Conservation (phyloP, 768 basidiomycete species). For the Russula compacta region DNA sequence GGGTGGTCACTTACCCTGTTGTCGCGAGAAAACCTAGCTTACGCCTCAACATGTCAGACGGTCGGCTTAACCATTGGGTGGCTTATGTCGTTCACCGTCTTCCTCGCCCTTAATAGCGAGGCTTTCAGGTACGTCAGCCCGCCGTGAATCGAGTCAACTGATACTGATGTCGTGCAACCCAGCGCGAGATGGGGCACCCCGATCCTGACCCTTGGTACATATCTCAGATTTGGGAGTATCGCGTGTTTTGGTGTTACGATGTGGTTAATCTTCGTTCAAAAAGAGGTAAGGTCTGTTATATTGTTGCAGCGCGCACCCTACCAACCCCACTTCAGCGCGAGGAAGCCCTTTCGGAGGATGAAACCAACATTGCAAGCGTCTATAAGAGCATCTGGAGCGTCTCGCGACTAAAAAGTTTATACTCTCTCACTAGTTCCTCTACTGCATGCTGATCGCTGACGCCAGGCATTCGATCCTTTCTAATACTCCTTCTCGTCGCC, state of each 20-base stretch:
- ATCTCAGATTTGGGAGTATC: slow-evolving; percentile 79
- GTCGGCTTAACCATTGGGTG: slow-evolving; percentile 94
- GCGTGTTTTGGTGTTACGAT: slow-evolving; percentile 77
- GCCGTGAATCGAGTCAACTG: neutral
- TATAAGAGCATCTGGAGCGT: slow-evolving; percentile 95
- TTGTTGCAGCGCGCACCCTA: neutral
- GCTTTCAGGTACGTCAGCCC: slow-evolving; percentile 58
- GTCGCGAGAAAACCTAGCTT: slow-evolving; percentile 88
- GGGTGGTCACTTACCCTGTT: slow-evolving; percentile 78
- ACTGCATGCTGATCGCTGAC: neutral
- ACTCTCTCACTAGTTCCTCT: neutral
- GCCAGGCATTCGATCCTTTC: slow-evolving; percentile 81
- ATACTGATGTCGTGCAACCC: neutral
- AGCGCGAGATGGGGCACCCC: slow-evolving; percentile 75
- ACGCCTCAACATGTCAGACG: slow-evolving; percentile 96
- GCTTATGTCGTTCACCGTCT: slow-evolving; percentile 94
- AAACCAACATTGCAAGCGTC: slow-evolving; percentile 82
- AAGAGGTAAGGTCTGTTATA: slow-evolving; percentile 53
- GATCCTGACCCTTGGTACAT: slow-evolving; percentile 60
- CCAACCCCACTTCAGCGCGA: slow-evolving; percentile 47
- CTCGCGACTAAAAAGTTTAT: slow-evolving; percentile 78
- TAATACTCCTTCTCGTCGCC: slow-evolving; percentile 79
- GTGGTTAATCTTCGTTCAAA: slow-evolving; percentile 82
- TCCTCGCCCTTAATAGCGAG: slow-evolving; percentile 92
- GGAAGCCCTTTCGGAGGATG: slow-evolving; percentile 60